Evolutionary conservation across 2,329 filamentous ascomycete genomes (phyloP).

Genomic region (Claviceps citrina): DNA sequence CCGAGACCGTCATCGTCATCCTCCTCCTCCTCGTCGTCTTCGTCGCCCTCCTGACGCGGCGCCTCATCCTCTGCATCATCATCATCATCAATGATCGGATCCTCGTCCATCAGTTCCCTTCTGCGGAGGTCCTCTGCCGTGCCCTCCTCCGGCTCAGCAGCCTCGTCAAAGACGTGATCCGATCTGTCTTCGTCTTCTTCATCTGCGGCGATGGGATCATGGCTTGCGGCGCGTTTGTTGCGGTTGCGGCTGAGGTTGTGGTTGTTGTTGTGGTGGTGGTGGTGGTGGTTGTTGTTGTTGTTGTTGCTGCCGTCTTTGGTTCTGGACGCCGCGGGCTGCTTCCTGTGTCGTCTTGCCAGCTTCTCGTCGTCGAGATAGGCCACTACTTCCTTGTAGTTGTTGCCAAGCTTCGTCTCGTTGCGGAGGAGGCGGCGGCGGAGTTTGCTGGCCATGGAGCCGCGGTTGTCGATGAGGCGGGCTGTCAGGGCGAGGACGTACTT

Average conservation of each 20-base stretch:
- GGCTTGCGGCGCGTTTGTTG: slow-evolving; percentile 21
- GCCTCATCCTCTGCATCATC: slow-evolving; percentile 19
- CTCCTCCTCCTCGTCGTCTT: slow-evolving; percentile 25
- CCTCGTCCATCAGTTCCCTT: slow-evolving; percentile 38
- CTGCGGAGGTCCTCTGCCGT: slow-evolving; percentile 41
- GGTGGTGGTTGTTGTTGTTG: slow-evolving; percentile 22
- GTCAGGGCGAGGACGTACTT: slow-evolving; percentile 72
- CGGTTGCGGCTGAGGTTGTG: no score
- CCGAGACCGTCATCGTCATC: slow-evolving; percentile 30
- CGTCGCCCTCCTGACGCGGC: slow-evolving; percentile 18
- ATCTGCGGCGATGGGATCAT: slow-evolving; percentile 30
- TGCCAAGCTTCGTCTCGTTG: slow-evolving; percentile 67
- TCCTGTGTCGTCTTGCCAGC: slow-evolving; percentile 29
- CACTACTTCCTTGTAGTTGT: slow-evolving; percentile 74
- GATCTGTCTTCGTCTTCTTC: slow-evolving; percentile 21
- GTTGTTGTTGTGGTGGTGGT: slow-evolving; percentile 20
- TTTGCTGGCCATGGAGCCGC: slow-evolving; percentile 42
- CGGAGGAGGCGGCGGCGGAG: slow-evolving; percentile 57
- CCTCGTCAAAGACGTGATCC: slow-evolving; percentile 31
- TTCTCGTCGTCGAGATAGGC: slow-evolving; percentile 61
- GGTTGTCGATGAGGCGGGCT: slow-evolving; percentile 56
- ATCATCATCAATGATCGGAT: slow-evolving; percentile 23
- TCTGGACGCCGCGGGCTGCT: slow-evolving; percentile 14
- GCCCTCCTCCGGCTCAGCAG: slow-evolving; percentile 41
- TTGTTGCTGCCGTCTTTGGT: slow-evolving; percentile 11